These are phyloP conservation scores for Oleoguttula mirabilis DNA, from an alignment of 495 filamentous ascomycete genomes.

Conservation along the genomic window DNA sequence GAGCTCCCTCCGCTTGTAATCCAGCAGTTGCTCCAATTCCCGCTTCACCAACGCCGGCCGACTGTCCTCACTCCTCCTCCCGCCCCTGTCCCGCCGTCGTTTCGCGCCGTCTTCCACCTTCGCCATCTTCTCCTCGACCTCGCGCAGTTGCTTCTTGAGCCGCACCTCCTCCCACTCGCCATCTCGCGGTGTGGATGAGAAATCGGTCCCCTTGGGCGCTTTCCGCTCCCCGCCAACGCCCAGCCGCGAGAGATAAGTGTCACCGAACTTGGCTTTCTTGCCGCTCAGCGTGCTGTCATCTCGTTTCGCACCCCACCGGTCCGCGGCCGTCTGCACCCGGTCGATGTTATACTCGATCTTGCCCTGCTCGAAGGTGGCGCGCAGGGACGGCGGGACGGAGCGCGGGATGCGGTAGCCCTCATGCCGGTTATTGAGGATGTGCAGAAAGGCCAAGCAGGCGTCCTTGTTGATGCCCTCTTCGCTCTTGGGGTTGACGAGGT, in stretches of 20 bases:
- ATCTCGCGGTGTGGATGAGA: slow-evolving; percentile 57
- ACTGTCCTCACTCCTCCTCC: slow-evolving; percentile 45
- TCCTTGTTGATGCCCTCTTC: slow-evolving; percentile 78
- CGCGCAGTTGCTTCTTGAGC: slow-evolving; percentile 77
- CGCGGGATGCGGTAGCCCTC: slow-evolving; percentile 91
- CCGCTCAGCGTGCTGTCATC: slow-evolving; percentile 69
- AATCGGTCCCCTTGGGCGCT: slow-evolving; percentile 75
- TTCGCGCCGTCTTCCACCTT: slow-evolving; percentile 55
- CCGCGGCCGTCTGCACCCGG: slow-evolving; percentile 41
- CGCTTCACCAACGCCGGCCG: slow-evolving; percentile 81
- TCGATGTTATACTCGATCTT: slow-evolving; percentile 92
- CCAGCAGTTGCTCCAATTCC: slow-evolving; percentile 80
- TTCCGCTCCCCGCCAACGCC: slow-evolving; percentile 73
- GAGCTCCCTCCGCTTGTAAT: slow-evolving; percentile 60
- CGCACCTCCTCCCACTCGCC: slow-evolving; percentile 81
- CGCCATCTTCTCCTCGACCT: slow-evolving; percentile 73
- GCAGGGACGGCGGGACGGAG: slow-evolving; percentile 77
- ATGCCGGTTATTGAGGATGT: slow-evolving; percentile 88
- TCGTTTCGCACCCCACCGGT: slow-evolving; percentile 52
- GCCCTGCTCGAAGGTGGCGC: slow-evolving; percentile 84
- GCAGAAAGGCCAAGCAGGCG: slow-evolving; percentile 83
- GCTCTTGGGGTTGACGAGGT: slow-evolving; percentile 83
- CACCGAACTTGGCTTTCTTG: slow-evolving; percentile 89
- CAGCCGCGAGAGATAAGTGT: slow-evolving; percentile 84
- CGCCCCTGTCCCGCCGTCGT: slow-evolving; percentile 38